Evolutionary conservation across 805 yeast genomes (phyloP).

Genomic region (Pichia exigua): DNA sequence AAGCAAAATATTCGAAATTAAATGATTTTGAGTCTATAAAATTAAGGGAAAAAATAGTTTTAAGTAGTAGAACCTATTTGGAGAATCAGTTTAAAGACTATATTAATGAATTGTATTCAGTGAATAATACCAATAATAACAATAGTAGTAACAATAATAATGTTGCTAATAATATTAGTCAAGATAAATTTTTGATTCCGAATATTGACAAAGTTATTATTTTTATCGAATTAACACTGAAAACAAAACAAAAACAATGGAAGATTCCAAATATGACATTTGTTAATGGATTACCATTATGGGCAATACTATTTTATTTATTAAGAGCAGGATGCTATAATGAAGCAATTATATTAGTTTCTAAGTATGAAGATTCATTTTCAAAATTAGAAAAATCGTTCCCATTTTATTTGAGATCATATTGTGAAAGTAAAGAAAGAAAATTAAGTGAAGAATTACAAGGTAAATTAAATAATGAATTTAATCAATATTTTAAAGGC

Average conservation of each 20-base stretch:
- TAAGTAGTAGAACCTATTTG: conserved; percentile 50
- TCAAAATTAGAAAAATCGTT: conserved; percentile 81
- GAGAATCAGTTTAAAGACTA: conserved; percentile 73
- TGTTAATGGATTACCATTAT: conserved; percentile 82
- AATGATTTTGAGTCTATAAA: conserved; percentile 27
- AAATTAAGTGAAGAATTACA: conserved; percentile 58
- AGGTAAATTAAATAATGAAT: conserved; percentile 68
- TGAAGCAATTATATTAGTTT: conserved; percentile 69
- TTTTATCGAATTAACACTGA: conserved; percentile 41
- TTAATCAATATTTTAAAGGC: conserved; percentile 71
- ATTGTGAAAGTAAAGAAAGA: conserved; percentile 45
- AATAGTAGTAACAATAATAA: too few species aligned
- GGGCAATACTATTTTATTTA: conserved; percentile 85
- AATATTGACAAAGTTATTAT: conserved; percentile 64
- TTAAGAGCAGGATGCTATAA: conserved; percentile 73
- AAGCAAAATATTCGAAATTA: conserved; percentile 22
- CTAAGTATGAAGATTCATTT: conserved; percentile 59
- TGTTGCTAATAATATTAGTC: neutral
- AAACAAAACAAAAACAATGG: conserved; percentile 38
- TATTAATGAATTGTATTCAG: conserved; percentile 56
- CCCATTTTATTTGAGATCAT: conserved; percentile 70
- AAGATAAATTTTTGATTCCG: conserved; percentile 28
- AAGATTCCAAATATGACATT: conserved; percentile 46
- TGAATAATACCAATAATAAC: conserved; percentile 19
- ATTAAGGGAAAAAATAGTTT: conserved; percentile 39